A percentile compares a stretch with the other conserved stretches of the same genome.
These are phyloP conservation scores for Dothistroma septosporum DNA, from an alignment of 2,329 filamentous ascomycete genomes.

Conservation along the genomic window DNA sequence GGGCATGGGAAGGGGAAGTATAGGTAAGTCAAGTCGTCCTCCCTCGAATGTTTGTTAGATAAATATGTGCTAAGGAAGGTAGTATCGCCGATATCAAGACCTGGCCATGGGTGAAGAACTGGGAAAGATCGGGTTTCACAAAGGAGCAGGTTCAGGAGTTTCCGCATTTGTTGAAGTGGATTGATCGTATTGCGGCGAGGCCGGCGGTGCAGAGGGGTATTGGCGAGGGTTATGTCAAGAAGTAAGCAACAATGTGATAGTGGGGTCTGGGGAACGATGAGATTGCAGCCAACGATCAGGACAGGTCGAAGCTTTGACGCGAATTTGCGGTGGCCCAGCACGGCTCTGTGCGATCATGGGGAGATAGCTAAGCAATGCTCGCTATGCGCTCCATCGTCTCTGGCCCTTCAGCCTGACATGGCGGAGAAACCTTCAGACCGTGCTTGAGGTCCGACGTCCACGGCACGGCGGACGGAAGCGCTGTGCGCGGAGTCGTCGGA, in stretches of 20 bases:
- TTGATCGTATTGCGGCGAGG: constrained; percentile 49
- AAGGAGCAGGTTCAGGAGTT: constrained; percentile 49
- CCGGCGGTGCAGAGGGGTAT: constrained; percentile 48
- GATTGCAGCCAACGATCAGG: background rate
- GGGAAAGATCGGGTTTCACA: constrained; percentile 42
- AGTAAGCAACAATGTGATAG: constrained; percentile 18
- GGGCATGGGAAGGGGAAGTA: constrained; percentile 55
- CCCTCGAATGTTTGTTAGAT: no score
- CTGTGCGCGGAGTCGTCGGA: no score
- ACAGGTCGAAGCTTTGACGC: background rate
- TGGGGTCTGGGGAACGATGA: background rate
- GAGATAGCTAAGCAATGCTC: no score
- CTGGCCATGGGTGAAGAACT: constrained; percentile 50
- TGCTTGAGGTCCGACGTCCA: no score
- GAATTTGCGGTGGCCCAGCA: no score
- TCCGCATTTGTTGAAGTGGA: constrained; percentile 52
- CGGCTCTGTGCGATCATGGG: background rate
- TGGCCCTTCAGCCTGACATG: no score
- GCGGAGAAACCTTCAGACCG: no score
- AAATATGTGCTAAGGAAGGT: no score
- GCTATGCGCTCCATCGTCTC: no score
- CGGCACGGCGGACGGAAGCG: no score
- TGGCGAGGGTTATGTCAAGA: constrained; percentile 35
- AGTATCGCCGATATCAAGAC: constrained; percentile 52
- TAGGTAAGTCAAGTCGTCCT: background rate